Base-by-base conservation (phyloP, 306 rosid species). In the Prunus mume region DNA sequence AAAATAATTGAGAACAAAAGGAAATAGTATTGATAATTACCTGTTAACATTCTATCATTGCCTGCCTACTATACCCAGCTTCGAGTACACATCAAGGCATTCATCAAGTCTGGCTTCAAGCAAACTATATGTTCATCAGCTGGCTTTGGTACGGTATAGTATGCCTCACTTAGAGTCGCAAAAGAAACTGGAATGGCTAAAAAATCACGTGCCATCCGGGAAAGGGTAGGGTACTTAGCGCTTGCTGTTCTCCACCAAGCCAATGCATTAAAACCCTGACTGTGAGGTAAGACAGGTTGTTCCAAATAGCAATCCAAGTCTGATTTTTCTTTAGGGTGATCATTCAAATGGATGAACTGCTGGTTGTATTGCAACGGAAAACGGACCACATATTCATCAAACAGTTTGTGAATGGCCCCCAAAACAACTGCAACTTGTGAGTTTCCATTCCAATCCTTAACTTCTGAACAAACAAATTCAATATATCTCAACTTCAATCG, bases 131-230 rank as follows among this genome's bases (percentile, higher is more conserved):
- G 17, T 34, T 51, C 55, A 51, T 60, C 65, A 38, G 72, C 77
- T 6, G 65, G 76, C 65, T 55, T 63, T 71, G 71, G 65, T 78
- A 14, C 46, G 3, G 76, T 63, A 32, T 70, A 78, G 34, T 50
- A 71, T 50, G 65, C 82, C 3, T 71, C 65, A 24, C 24, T 1
- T 1, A 5, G 41, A 34, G 41, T 34, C 28, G 51, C 52, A 57
- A 71, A 34, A 62, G 82, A 70, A 27, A 78, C 4, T 11, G 77
- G 77, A 10, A 78, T 38, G 12, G 76, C 9, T 24, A 78, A 63
- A 17, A 70, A 49, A 71, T 78, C 77, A 0, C 67, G 22, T 22
- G 72, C 82, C 70, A 71, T 78, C 76, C 22, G 54, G 6, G 76
- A 32, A 63, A 78, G 76, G 12, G 66, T 25, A 17, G 76, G 81